Base-by-base conservation (phyloP, 495 filamentous ascomycete genomes). In the Aspergillus cristatus region DNA sequence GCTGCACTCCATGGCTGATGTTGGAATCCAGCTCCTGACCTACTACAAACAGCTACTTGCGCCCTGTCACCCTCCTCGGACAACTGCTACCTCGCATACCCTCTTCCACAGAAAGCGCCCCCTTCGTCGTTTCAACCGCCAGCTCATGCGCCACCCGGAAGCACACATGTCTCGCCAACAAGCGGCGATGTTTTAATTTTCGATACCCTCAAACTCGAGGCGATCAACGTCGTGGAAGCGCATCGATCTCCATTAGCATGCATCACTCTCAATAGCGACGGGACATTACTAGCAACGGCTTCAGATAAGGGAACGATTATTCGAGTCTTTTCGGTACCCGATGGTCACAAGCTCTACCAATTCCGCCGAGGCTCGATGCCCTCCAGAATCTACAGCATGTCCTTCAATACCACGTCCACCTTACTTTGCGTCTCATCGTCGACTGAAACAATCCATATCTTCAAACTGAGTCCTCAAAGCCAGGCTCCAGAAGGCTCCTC, bases 281-380 rank as follows among this genome's bases (percentile, higher is more conserved):
- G 91, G 8, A 96, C 84, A n/a, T 61, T 94, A 25, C 73, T 98
- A 7, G 91, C 91, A 11, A 98, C 91, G 3, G 85, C 91, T 2
- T 96, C 89, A 5, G 91, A 98, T 56, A 97, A 93, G 49, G 93
- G 91, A 39, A 98, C 91, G 0, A 94, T 98, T 41, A 89, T 98
- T 36, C 79, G 91, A 17, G 86, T 98, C 28, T 97, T 97, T 60
- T 82, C 84, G 0, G 72, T 98, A 3, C 93, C 91, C 3, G 72
- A 79, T 39, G 89, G 83, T 4, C 80, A 87, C 47, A 98, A 94
- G 54, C 74, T 98, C 13, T 95, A 82, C 50, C 90, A 98, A 53
- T 98, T 98, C 57, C 79, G 91, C 38, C 75, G 91, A 44, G 91
- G 91, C 17, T 93, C 88, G 7, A 94, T 94, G 59, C 91, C 91